Evolutionary conservation across 139 green algal species (phyloP).

Genomic region (Ulvella scutata): DNA sequence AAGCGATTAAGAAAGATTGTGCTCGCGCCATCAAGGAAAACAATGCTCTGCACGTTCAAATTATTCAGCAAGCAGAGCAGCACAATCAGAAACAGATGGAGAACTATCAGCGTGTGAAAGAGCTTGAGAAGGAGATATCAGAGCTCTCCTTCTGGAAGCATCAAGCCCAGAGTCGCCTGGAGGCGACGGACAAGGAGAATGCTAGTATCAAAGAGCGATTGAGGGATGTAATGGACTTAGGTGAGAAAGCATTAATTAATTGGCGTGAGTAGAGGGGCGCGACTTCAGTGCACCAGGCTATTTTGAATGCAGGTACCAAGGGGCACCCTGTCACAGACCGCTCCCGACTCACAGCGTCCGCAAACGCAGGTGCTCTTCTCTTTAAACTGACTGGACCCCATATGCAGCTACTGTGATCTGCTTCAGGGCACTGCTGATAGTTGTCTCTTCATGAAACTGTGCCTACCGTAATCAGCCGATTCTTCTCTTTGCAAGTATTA

Average conservation of each 20-base stretch:
- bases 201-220: neutral
- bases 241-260: too few relatives aligned
- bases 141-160: slow-evolving; percentile 2
- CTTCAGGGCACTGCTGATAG: too few relatives aligned
- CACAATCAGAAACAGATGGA: neutral
- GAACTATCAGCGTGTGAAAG: neutral
- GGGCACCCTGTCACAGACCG: neutral
- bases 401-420: too few relatives aligned
- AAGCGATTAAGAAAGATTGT: neutral
- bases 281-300: neutral
- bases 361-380: too few relatives aligned
- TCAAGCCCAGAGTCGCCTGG: neutral
- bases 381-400: too few relatives aligned
- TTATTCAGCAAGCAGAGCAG: neutral
- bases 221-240: neutral
- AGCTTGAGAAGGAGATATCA: neutral
- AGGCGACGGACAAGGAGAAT: neutral
- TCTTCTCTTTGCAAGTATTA: too few relatives aligned
- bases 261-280: neutral
- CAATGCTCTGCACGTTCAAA: neutral
- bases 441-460: too few relatives aligned
- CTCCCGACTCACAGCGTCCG: neutral
- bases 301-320: neutral
- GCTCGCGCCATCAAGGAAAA: neutral
- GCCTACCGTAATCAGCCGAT: too few relatives aligned